Evolutionary conservation across 208 protist genomes (phyloP).

Genomic region (Angomonas deanei): DNA sequence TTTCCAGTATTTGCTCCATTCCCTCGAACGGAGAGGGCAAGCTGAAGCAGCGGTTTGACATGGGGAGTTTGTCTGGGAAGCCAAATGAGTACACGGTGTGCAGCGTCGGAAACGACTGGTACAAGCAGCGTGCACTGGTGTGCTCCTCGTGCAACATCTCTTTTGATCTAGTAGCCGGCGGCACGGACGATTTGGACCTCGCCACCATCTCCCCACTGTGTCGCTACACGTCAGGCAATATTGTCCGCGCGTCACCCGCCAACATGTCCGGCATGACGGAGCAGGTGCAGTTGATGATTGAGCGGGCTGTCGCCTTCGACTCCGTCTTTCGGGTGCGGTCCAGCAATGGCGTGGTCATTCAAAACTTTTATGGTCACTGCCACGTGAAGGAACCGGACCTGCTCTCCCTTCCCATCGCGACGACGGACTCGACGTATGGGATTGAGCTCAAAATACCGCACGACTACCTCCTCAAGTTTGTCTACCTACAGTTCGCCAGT

Average conservation of each 20-base stretch:
- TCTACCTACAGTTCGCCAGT: constrained; percentile 78
- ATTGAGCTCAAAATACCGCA: constrained; percentile 63
- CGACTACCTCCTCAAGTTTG: constrained; percentile 55
- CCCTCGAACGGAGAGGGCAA: constrained; percentile 87
- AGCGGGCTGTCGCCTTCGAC: constrained; percentile 91
- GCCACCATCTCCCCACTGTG: constrained; percentile 86
- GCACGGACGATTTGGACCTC: constrained; percentile 79
- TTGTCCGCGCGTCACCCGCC: constrained; percentile 51
- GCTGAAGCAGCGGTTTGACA: constrained; percentile 83
- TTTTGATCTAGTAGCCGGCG: constrained; percentile 88
- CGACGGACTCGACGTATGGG: constrained; percentile 87
- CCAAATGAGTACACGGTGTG: constrained; percentile 84
- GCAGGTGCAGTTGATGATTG: constrained; percentile 74
- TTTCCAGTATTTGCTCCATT: constrained; percentile 78
- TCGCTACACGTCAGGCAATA: constrained; percentile 70
- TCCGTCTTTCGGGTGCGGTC: constrained; percentile 94
- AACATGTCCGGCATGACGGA: constrained; percentile 56
- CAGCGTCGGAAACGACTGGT: constrained; percentile 91
- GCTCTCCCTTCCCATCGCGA: constrained; percentile 91
- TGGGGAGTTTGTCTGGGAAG: constrained; percentile 60
- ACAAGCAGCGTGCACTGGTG: constrained; percentile 93
- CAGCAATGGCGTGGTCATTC: constrained; percentile 75
- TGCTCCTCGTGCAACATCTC: constrained; percentile 89
- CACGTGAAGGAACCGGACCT: constrained; percentile 93
- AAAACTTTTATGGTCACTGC: constrained; percentile 95